Percentiles rank a stretch among this genome's conserved stretches.
phyloP scores from a whole-genome alignment of 805 yeast genomes.

The Vanderwaltozyma polyspora region DNA sequence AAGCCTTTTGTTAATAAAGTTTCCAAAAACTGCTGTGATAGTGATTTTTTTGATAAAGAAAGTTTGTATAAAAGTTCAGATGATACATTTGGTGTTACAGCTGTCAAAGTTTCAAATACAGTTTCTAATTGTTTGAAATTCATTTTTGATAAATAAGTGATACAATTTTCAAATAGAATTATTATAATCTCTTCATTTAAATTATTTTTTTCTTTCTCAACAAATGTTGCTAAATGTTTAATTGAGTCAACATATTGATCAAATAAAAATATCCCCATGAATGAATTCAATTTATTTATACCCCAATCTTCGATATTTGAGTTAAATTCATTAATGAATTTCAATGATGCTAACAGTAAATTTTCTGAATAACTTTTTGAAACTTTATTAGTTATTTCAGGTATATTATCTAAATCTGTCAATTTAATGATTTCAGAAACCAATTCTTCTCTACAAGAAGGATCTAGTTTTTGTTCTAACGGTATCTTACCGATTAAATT shows the following conservation, averaged over 20 bases:
- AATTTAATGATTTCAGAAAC: constrained; percentile 13
- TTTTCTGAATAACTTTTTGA: constrained; percentile 13
- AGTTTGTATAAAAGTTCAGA: constrained; percentile 37
- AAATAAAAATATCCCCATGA: constrained; percentile 10
- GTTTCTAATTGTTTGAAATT: constrained; percentile 32
- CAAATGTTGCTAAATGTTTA: constrained; percentile 14
- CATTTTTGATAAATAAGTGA: constrained; percentile 14
- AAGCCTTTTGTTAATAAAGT: constrained; percentile 12
- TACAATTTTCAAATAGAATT: constrained; percentile 13
- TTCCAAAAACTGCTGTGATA: constrained; percentile 42
- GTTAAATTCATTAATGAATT: constrained; percentile 6
- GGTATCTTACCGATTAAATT: constrained; percentile 5
- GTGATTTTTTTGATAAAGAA: constrained; percentile 39
- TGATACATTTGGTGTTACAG: constrained; percentile 30
- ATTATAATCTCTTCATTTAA: constrained; percentile 7
- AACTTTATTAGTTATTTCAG: constrained; percentile 10
- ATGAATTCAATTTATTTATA: constrained; percentile 2
- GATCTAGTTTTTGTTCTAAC: background rate
- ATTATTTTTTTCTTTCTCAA: constrained; percentile 4
- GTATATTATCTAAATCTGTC: constrained; percentile 11
- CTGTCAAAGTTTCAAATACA: constrained; percentile 34
- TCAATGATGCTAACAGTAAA: constrained; percentile 14
- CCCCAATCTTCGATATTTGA: background rate
- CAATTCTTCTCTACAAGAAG: constrained; percentile 4
- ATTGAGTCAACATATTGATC: constrained; percentile 8